Base-by-base conservation (phyloP, 345 rosid species). In the Citrus inodora region DNA sequence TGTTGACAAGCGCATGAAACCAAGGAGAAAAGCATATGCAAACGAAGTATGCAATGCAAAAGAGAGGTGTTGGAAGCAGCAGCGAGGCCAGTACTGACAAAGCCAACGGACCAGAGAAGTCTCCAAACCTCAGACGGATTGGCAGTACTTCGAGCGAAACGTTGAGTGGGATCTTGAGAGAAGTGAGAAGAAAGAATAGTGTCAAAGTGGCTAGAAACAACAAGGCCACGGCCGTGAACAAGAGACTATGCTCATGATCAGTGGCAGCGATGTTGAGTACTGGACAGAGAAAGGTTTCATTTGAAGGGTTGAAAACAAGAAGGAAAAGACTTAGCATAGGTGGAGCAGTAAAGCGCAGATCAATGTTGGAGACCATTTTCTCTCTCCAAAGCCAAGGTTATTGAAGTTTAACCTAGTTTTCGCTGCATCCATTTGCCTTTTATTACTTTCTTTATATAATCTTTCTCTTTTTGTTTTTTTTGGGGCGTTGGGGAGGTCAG, bases 1-100 rank as follows among this genome's bases (percentile, higher is more conserved):
- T 5, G 25, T 19, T 4, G 46, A 48, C 0, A 16, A 51, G 27
- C 27, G 4, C 8, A 2, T 25, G 4, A 53, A 22, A 33, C 48
- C 75, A 32, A 21, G 65, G 65, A 16, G 64, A 72, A 72, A 72
- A 13, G 51, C 65, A 72, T 33, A 72, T 11, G 75, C 63, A 71
- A 21, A 55, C 32, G 42, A 55, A 71, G 63, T 53, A 71, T 4
- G 21, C 63, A 30, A 55, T 21, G 30, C 30, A 72, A 33, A 56
- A 72, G 48, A 22, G 48, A 55, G 30, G 75, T 0, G 28, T 40
- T 32, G 64, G 75, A 71, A 55, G 75, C 63, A 55, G 62, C 30
- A 71, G 28, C 11, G 75, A 55, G 28, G 75, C 64, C 63, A 55
- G 27, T 22, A 71, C 11, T 30, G 75, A 55, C 28, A 55, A 21